These are phyloP conservation scores for Aureobasidium zeae DNA, from an alignment of 2,329 filamentous ascomycete genomes.

Conservation along the genomic window DNA sequence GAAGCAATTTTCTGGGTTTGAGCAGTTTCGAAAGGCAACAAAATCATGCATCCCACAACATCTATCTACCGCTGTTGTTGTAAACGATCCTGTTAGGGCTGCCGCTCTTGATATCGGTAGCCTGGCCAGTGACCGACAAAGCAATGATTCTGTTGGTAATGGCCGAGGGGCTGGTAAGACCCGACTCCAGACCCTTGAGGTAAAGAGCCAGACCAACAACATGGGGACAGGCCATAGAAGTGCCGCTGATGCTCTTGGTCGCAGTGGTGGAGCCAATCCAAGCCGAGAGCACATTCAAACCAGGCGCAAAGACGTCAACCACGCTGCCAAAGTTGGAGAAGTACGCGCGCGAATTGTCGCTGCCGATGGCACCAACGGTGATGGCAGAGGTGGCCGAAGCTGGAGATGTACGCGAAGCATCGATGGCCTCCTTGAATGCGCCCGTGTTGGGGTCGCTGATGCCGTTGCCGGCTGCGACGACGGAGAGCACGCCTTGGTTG, in stretches of 20 bases:
- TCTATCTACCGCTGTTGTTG: conserved; percentile 16
- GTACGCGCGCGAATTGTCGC: conserved; percentile 25
- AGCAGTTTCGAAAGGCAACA: too few relatives aligned
- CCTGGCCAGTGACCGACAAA: conserved; percentile 7
- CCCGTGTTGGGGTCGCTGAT: conserved; percentile 23
- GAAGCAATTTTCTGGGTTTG: too few relatives aligned
- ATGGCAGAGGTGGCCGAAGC: conserved; percentile 29
- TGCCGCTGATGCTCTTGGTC: conserved; percentile 44
- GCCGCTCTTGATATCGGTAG: conserved; percentile 5
- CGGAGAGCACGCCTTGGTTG: conserved; percentile 40
- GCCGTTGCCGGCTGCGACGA: conserved; percentile 49
- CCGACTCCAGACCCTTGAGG: conserved; percentile 21
- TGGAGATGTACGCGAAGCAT: conserved; percentile 23
- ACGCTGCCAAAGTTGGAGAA: conserved; percentile 34
- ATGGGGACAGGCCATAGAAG: conserved; percentile 58
- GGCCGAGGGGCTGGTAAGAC: neutral
- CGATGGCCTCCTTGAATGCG: conserved; percentile 8
- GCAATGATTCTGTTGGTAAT: conserved; percentile 11
- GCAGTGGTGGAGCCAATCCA: conserved; percentile 39
- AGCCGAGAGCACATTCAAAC: conserved; percentile 34
- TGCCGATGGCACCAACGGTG: conserved; percentile 30
- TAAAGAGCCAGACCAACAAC: conserved; percentile 60
- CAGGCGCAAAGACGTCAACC: conserved; percentile 33
- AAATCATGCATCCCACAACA: neutral
- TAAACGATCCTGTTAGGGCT: conserved; percentile 16